phyloP scores from a whole-genome alignment of 257 asterid species.

The Vinca minor region DNA sequence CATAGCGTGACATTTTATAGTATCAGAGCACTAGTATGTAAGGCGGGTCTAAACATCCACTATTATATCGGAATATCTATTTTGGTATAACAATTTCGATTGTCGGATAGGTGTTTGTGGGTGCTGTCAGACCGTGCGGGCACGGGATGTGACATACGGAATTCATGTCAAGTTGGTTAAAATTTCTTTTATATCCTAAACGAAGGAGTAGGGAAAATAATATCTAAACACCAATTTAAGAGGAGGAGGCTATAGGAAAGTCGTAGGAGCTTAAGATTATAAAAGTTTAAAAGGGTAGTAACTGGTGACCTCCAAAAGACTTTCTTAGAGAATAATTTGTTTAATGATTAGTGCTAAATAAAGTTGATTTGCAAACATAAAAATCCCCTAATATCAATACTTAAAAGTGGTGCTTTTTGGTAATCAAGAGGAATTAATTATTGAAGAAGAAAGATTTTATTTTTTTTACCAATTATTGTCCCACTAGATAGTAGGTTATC shows the following conservation, averaged over 20 bases:
- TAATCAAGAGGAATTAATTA: not conserved
- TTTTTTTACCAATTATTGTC: not conserved
- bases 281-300: not conserved
- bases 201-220: too few relatives aligned
- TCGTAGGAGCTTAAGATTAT: not conserved
- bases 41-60: too few relatives aligned
- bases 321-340: not conserved
- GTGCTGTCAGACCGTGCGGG: too few relatives aligned
- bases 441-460: not conserved
- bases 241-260: constrained; percentile 1
- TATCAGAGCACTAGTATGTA: too few relatives aligned
- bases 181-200: too few relatives aligned
- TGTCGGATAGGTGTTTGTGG: too few relatives aligned
- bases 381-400: constrained; percentile 2
- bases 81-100: too few relatives aligned
- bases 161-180: too few relatives aligned
- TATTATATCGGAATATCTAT: too few relatives aligned
- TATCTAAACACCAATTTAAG: too few relatives aligned
- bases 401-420: constrained; percentile 7
- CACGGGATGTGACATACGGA: too few relatives aligned
- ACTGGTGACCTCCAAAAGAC: not conserved
- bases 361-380: not conserved
- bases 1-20: too few relatives aligned
- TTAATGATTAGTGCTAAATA: constrained; percentile 17
- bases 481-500: not conserved